phyloP scores from a whole-genome alignment of 768 basidiomycete species.

The Pulveroboletus sp. region DNA sequence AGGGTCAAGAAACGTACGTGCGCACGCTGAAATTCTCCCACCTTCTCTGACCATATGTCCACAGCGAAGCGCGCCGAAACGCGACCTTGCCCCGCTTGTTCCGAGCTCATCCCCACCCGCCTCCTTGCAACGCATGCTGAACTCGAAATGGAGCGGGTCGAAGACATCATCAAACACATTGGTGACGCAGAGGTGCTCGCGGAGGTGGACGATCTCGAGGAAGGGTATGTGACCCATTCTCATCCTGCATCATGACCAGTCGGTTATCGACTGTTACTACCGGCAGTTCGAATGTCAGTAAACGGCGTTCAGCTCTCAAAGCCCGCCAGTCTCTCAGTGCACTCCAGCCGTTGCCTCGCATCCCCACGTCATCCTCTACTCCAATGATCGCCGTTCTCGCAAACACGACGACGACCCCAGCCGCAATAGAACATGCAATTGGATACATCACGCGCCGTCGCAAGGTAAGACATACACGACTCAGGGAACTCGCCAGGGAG shows the following conservation, averaged over 20 bases:
- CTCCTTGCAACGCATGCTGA: constrained; percentile 62
- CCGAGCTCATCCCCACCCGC: constrained; percentile 68
- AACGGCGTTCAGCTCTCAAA: constrained; percentile 44
- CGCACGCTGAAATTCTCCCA: neutral
- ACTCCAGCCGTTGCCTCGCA: constrained; percentile 22
- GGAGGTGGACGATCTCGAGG: constrained; percentile 47
- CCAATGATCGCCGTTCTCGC: constrained; percentile 12
- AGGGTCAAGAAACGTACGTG: constrained; percentile 51
- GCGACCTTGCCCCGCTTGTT: constrained; percentile 70
- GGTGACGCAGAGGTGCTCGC: constrained; percentile 58
- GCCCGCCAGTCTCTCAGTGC: constrained; percentile 39
- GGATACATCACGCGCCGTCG: constrained; percentile 65
- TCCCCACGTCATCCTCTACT: constrained; percentile 21
- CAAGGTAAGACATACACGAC: constrained; percentile 61
- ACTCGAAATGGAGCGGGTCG: constrained; percentile 67
- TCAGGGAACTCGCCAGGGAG: constrained; percentile 66
- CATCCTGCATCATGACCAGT: constrained; percentile 9
- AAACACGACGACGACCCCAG: constrained; percentile 23
- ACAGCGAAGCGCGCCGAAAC: constrained; percentile 75
- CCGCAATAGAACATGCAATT: constrained; percentile 51
- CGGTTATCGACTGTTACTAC: constrained; percentile 30
- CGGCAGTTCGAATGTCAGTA: constrained; percentile 15
- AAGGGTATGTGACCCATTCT: constrained; percentile 43
- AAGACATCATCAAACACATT: constrained; percentile 61
- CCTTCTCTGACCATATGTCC: neutral